A percentile compares a stretch with the other conserved stretches of the same genome.
These are phyloP conservation scores for Pichia eremophila DNA, from an alignment of 805 yeast species.

Conservation along the genomic window DNA sequence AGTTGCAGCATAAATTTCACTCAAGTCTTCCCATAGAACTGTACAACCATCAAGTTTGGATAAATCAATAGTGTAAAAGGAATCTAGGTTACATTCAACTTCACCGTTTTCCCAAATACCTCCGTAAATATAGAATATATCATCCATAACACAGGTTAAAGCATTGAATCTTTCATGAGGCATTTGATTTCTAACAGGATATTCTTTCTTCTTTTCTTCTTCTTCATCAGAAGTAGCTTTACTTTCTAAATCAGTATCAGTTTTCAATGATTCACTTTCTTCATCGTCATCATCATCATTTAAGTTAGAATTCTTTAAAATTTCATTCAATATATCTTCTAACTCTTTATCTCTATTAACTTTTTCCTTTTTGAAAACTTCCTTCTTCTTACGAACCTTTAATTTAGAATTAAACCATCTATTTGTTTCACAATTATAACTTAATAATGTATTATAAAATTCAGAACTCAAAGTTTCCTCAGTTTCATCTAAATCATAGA, in stretches of 20 bases:
- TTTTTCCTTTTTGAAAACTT: constrained; percentile 31
- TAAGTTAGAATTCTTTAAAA: constrained; percentile 64
- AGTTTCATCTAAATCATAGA: constrained; percentile 88
- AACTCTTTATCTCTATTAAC: constrained; percentile 66
- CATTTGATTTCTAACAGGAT: constrained; percentile 47
- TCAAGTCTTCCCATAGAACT: constrained; percentile 81
- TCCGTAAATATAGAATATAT: constrained; percentile 73
- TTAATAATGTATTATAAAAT: constrained; percentile 70
- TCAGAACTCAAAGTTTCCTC: constrained; percentile 83
- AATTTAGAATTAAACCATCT: constrained; percentile 75
- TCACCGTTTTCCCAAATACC: constrained; percentile 90
- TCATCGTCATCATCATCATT: constrained; percentile 33
- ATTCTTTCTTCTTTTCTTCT: constrained; percentile 30
- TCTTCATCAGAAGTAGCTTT: constrained; percentile 24
- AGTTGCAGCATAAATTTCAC: constrained; percentile 42
- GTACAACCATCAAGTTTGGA: constrained; percentile 82
- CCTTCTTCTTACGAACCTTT: constrained; percentile 51
- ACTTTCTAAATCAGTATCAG: constrained; percentile 30
- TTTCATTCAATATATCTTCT: constrained; percentile 69
- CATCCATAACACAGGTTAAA: constrained; percentile 76
- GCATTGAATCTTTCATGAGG: constrained; percentile 92
- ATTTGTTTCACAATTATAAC: constrained; percentile 78
- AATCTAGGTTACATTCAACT: constrained; percentile 73
- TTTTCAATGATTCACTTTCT: constrained; percentile 22
- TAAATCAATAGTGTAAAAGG: constrained; percentile 77